Conservation (phyloP, 768 basidiomycete species). For the Paxillus involutus region DNA sequence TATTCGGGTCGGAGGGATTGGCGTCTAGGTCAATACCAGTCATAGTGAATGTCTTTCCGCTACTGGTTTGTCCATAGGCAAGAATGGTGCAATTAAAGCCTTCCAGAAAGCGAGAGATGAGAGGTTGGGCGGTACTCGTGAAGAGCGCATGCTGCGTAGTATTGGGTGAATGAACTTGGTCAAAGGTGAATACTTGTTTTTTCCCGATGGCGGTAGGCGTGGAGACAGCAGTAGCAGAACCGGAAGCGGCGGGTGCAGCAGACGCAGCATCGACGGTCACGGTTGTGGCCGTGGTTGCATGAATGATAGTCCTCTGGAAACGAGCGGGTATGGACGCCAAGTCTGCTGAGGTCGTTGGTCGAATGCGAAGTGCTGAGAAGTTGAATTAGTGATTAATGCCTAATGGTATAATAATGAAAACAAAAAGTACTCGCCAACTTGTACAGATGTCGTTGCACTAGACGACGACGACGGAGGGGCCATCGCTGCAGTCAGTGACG, state of each 20-base stretch:
- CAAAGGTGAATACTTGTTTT: slow-evolving; percentile 88
- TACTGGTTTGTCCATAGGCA: slow-evolving; percentile 34
- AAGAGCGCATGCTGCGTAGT: slow-evolving; percentile 87
- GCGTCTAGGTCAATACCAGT: slow-evolving; percentile 90
- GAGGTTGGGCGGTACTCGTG: slow-evolving; percentile 78
- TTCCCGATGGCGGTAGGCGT: slow-evolving; percentile 55
- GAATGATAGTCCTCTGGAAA: slow-evolving; percentile 89
- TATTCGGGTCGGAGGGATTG: slow-evolving; percentile 78
- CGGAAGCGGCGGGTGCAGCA: slow-evolving; percentile 47
- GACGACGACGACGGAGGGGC: slow-evolving; percentile 70
- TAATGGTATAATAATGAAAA: background rate
- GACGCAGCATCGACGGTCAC: slow-evolving; percentile 80
- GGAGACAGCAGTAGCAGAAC: slow-evolving; percentile 48
- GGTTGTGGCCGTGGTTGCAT: slow-evolving; percentile 68
- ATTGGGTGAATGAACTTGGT: slow-evolving; percentile 88
- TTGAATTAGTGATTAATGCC: slow-evolving; percentile 16
- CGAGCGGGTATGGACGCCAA: slow-evolving; percentile 84
- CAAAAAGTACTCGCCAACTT: slow-evolving; percentile 75
- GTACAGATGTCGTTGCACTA: slow-evolving; percentile 78
- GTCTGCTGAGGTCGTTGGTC: slow-evolving; percentile 85
- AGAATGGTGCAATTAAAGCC: slow-evolving; percentile 90
- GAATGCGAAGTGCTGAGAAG: slow-evolving; percentile 77
- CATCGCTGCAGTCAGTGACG: slow-evolving; percentile 47
- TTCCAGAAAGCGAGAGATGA: slow-evolving; percentile 84
- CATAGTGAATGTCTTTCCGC: slow-evolving; percentile 75